These are phyloP conservation scores for Penicillium decumbens DNA, from an alignment of 2,329 filamentous ascomycete species.

Conservation along the genomic window DNA sequence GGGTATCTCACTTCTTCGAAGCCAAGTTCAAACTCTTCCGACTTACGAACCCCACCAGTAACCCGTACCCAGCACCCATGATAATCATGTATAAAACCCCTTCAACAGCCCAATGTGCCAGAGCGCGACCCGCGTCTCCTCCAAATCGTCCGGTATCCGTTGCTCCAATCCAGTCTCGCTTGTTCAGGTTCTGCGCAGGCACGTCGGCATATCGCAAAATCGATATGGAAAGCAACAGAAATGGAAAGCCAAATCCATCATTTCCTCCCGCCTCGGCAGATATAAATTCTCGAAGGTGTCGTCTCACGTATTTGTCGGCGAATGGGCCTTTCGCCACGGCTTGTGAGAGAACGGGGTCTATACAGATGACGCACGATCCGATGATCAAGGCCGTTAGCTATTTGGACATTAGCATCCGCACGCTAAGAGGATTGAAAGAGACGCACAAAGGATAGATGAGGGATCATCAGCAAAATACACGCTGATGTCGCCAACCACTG, in stretches of 20 bases:
- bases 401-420: neutral
- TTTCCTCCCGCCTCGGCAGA: constrained; percentile 60
- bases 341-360: constrained; percentile 59
- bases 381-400: constrained; percentile 54
- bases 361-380: constrained; percentile 58
- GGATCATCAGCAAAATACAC: constrained; percentile 54
- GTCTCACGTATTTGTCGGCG: constrained; percentile 57
- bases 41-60: constrained; percentile 47
- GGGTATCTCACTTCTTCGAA: constrained; percentile 24
- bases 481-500: constrained; percentile 58
- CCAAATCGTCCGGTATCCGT: constrained; percentile 50
- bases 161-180: constrained; percentile 29
- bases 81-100: constrained; percentile 58
- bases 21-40: constrained; percentile 46
- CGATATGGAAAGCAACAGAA: constrained; percentile 56
- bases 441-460: constrained; percentile 48
- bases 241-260: constrained; percentile 60
- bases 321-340: constrained; percentile 61
- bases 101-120: constrained; percentile 57
- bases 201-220: constrained; percentile 52
- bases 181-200: constrained; percentile 14
- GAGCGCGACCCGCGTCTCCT: constrained; percentile 49
- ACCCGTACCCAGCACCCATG: constrained; percentile 51
- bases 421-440: neutral
- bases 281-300: constrained; percentile 57